These are phyloP conservation scores for Geotrichum klebahnii DNA, from an alignment of 1,139 yeast genomes.

Conservation along the genomic window DNA sequence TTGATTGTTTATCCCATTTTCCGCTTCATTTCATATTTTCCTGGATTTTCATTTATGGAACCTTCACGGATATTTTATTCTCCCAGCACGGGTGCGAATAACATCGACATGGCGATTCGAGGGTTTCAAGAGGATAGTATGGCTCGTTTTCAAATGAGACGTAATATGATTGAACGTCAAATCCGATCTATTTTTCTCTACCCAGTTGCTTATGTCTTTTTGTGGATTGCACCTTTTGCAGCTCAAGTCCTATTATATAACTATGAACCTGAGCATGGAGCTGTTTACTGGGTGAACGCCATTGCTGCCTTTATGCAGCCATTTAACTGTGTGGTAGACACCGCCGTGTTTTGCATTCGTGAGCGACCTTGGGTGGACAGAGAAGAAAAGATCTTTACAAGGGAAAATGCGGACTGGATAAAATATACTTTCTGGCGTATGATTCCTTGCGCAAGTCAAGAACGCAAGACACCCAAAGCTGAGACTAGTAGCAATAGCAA, in stretches of 20 bases:
- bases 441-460: conserved; percentile 13
- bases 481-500: not conserved
- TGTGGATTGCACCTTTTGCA: conserved; percentile 80
- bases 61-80: conserved; percentile 10
- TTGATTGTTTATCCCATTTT: conserved; percentile 15
- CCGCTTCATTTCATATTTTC: conserved; percentile 28
- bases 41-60: conserved; percentile 33
- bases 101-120: conserved; percentile 17
- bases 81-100: not conserved
- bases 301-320: conserved; percentile 78
- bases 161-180: conserved; percentile 67
- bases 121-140: conserved; percentile 57
- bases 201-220: conserved; percentile 72
- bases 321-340: conserved; percentile 71
- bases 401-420: conserved; percentile 13
- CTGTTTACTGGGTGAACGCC: conserved; percentile 62
- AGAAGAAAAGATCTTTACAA: conserved; percentile 20
- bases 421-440: conserved; percentile 7
- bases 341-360: conserved; percentile 67
- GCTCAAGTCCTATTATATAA: conserved; percentile 58
- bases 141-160: conserved; percentile 56
- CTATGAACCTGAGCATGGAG: conserved; percentile 29
- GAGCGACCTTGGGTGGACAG: conserved; percentile 41
- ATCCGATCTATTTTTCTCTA: conserved; percentile 76
- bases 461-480: not conserved